Base-by-base conservation (phyloP, 2,329 filamentous ascomycete species). In the Botryotinia narcissicola region DNA sequence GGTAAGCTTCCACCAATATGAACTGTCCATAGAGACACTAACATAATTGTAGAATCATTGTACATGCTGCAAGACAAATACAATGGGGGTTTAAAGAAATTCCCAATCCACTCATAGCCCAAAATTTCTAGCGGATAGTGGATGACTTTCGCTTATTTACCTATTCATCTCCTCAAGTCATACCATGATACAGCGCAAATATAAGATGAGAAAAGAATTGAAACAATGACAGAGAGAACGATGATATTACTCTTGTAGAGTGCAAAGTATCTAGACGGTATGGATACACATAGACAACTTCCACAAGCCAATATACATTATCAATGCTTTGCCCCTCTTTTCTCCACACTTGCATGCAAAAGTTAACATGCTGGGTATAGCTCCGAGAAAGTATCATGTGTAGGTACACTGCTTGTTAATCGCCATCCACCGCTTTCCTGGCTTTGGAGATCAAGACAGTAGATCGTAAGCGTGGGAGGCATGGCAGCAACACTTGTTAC, bases 1-100 rank as follows among this genome's bases (percentile, higher is more conserved):
- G 82, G 37, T 62, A 42, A 42, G 25, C 32, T 25, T 42, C 32
- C 35, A n/a, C 60, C 9, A 62, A 62, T 5, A 3, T 3, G 3
- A 40, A 29, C 10, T 1, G 29, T 48, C 8, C 60, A 37, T 42
- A 18, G 20, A 25, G 22, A n/a, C 57, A 25, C 37, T 42, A 37
- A 62, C 35, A 10, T n/a, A 14, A 62, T 6, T 7, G 7, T 32
- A 60, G 57, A 32, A 22, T 60, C 35, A 9, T 37, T 37, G 57
- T 35, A 60, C 32, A 60, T 60, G 57, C 32, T 59, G 54, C n/a
- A 59, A 35, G 12, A 32, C 59, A 61, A 25, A 40, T 61, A 2
- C 59, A 61, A 35, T 25, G 32, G 35, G 32, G 4, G 12, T 37
- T 61, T 6, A 37, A 37, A 61, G 35, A 40, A 40, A 61, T 40